Percentiles rank a stretch among this genome's conserved stretches.
Evolutionary conservation across 345 rosid genomes (phyloP).

Genomic region (Sisymbrium irio): DNA sequence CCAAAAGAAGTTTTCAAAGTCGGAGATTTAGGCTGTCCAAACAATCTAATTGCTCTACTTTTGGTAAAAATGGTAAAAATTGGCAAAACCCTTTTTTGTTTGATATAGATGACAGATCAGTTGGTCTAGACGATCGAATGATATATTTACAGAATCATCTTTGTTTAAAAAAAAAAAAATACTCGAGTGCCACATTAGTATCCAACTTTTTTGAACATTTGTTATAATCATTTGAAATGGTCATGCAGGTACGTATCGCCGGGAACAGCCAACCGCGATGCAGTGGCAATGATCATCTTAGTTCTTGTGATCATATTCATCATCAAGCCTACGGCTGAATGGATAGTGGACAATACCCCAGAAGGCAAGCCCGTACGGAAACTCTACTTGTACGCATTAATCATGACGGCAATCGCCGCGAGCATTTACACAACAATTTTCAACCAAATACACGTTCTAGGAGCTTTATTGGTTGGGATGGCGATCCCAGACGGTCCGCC

Average conservation of each 20-base stretch:
- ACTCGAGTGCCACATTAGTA: no score
- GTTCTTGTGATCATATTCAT: constrained; percentile 20
- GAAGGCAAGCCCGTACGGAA: constrained; percentile 23
- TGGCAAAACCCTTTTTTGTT: no score
- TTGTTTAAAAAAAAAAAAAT: no score
- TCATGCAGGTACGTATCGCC: constrained; percentile 16
- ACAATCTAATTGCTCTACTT: no score
- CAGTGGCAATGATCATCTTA: neutral
- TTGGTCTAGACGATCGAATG: no score
- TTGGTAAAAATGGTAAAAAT: no score
- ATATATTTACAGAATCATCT: no score
- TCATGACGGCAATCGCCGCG: constrained; percentile 21
- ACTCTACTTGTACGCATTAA: constrained; percentile 9
- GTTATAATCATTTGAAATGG: constrained; percentile 1
- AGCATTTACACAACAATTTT: neutral
- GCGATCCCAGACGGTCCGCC: constrained; percentile 41
- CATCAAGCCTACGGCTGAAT: constrained; percentile 24
- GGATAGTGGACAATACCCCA: constrained; percentile 13
- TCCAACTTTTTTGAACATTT: neutral
- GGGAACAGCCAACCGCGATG: constrained; percentile 26
- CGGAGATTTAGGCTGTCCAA: no score
- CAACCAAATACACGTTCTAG: constrained; percentile 23
- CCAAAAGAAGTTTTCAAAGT: no score
- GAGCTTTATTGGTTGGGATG: constrained; percentile 33
- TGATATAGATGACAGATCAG: no score